phyloP scores from a whole-genome alignment of 805 yeast species.

The Candida glaebosa region DNA sequence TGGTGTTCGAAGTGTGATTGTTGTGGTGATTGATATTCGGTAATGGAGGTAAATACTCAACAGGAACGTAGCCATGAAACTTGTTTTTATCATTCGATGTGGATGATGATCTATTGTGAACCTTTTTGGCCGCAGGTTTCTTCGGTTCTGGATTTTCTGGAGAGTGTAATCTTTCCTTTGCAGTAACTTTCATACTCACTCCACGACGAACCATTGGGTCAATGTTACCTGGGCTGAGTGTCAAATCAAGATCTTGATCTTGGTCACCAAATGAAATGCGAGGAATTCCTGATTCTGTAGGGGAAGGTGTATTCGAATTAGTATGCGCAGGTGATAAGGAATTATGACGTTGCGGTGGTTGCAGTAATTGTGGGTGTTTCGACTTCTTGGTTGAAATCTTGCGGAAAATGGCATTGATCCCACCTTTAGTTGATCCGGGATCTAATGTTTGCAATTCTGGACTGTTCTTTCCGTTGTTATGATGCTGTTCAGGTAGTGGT shows the following conservation, averaged over 20 bases:
- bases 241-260: neutral
- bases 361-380: slow-evolving; percentile 14
- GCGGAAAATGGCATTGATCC: slow-evolving; percentile 36
- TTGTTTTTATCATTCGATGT: slow-evolving; percentile 18
- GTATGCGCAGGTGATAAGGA: slow-evolving; percentile 10
- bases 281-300: slow-evolving; percentile 1
- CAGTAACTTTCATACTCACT: slow-evolving; percentile 58
- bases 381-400: slow-evolving; percentile 32
- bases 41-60: slow-evolving; percentile 42
- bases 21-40: slow-evolving; percentile 35
- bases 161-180: slow-evolving; percentile 41
- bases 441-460: slow-evolving; percentile 28
- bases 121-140: slow-evolving; percentile 6
- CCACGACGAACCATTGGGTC: slow-evolving; percentile 55
- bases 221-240: slow-evolving; percentile 10
- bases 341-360: slow-evolving; percentile 6
- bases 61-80: slow-evolving; percentile 39
- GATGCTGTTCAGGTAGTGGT: slow-evolving; percentile 26
- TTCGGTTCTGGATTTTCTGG: slow-evolving; percentile 8
- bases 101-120: slow-evolving; percentile 15
- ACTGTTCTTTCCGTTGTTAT: slow-evolving; percentile 20
- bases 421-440: slow-evolving; percentile 25
- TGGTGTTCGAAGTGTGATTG: slow-evolving; percentile 16
- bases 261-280: slow-evolving; percentile 1
- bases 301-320: neutral